Evolutionary conservation across 2,329 filamentous ascomycete genomes (phyloP).

Genomic region (Pyrenochaeta sp.): DNA sequence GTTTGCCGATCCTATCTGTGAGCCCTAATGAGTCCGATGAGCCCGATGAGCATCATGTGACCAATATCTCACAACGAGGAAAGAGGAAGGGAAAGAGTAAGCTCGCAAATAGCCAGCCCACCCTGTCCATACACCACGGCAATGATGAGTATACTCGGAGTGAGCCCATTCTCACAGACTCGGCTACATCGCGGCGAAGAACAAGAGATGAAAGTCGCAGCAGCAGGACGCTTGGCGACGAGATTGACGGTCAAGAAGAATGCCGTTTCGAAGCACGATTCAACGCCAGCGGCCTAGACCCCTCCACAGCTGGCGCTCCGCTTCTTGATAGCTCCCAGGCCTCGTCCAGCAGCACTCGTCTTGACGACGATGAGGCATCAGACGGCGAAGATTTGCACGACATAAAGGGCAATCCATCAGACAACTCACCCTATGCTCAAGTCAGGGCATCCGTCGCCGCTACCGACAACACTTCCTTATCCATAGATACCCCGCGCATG

Average conservation of each 20-base stretch:
- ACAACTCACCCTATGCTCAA: conserved; percentile 79
- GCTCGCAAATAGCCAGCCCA: conserved; percentile 38
- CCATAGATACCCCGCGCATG: conserved; percentile 88
- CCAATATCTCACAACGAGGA: conserved; percentile 24
- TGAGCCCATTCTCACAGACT: conserved; percentile 26
- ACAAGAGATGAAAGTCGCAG: conserved; percentile 32
- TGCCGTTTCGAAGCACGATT: conserved; percentile 44
- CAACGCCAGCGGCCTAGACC: conserved; percentile 37
- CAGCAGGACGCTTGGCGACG: conserved; percentile 35
- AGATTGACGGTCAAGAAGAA: conserved; percentile 38
- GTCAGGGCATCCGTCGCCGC: conserved; percentile 82
- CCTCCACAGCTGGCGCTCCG: conserved; percentile 30
- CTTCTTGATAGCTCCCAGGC: conserved; percentile 37
- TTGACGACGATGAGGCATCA: conserved; percentile 41
- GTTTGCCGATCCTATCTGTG: conserved; percentile 58
- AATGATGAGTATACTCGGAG: conserved; percentile 28
- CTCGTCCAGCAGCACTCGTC: conserved; percentile 40
- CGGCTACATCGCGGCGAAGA: conserved; percentile 37
- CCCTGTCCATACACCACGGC: conserved; percentile 20
- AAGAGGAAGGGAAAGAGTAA: conserved; percentile 47
- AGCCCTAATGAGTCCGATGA: conserved; percentile 49
- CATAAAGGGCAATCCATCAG: conserved; percentile 60
- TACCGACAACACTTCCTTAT: conserved; percentile 77
- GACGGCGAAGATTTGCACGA: conserved; percentile 48
- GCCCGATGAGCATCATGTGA: conserved; percentile 46